Conservation (phyloP, 768 basidiomycete genomes). For the Chalciporus pseudorubinellus region DNA sequence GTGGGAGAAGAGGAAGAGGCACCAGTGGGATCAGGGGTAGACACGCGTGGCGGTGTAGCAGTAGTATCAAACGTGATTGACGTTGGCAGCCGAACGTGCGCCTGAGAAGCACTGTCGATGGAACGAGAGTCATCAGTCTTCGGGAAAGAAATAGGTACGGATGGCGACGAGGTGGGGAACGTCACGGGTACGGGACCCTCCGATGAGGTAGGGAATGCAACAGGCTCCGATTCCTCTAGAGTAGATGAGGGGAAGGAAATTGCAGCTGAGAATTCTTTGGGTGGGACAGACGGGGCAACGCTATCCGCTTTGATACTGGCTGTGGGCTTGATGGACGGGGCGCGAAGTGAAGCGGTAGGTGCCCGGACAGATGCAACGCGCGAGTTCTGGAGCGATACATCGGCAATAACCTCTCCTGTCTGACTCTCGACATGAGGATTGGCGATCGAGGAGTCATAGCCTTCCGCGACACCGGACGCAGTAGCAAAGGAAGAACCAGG, state of each 20-base stretch:
- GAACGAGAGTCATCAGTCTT: slow-evolving; percentile 36
- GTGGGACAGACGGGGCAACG: slow-evolving; percentile 27
- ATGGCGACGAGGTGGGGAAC: slow-evolving; percentile 36
- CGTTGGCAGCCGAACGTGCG: slow-evolving; percentile 26
- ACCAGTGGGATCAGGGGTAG: slow-evolving; percentile 67
- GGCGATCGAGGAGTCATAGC: slow-evolving; percentile 23
- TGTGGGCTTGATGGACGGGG: slow-evolving; percentile 24
- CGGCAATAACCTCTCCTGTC: slow-evolving; percentile 20
- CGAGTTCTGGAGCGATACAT: slow-evolving; percentile 10
- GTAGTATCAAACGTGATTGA: slow-evolving; percentile 63
- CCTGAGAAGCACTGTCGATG: slow-evolving; percentile 26
- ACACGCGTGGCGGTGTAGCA: slow-evolving; percentile 59
- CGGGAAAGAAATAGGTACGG: slow-evolving; percentile 41
- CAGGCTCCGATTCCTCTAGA: slow-evolving; percentile 2
- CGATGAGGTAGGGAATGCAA: slow-evolving; percentile 6
- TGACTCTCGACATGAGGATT: slow-evolving; percentile 17
- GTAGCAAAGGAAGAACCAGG: slow-evolving; percentile 28
- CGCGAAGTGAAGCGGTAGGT: slow-evolving; percentile 17
- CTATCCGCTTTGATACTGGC: slow-evolving; percentile 21
- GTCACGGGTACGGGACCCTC: slow-evolving; percentile 26
- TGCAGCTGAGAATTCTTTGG: slow-evolving; percentile 26
- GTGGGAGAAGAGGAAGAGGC: slow-evolving; percentile 60
- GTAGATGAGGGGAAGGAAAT: slow-evolving; percentile 36
- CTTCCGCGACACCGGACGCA: slow-evolving; percentile 23
- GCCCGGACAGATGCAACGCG: too few relatives aligned